Base-by-base conservation (phyloP, 2,329 filamentous ascomycete species). In the Coniella vitis region DNA sequence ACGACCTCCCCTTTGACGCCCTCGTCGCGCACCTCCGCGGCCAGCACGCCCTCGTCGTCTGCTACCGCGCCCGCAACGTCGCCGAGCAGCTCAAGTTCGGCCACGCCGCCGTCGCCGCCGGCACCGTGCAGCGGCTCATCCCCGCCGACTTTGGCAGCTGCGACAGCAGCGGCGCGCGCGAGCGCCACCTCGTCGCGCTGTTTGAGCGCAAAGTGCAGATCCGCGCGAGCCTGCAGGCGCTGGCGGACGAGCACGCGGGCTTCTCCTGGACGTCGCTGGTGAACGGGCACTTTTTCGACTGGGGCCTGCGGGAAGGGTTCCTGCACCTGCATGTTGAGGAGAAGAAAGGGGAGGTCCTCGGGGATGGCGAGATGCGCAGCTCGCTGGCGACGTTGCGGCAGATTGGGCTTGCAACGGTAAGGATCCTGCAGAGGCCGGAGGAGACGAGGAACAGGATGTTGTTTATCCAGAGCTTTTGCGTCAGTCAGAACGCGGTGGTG, bases 141-240 rank as follows among this genome's bases (percentile, higher is more conserved):
- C 67, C 67, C 20, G 66, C 68, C 49, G 67, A 70, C 58, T 70
- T 64, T 49, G 68, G 68, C 45, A 68, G 65, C 58, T 65, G 63
- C 38, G 67, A 70, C 54, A 61, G 66, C 36, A 60, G 58, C 47
- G 64, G 59, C 51, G 32, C 51, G 43, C 56, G 58, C 16, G 66
- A 66, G 7, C 58, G 60, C 48, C 58, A 64, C 56, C 61, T 70
- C 34, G 63, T 69, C 10, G 60, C 59, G 20, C 57, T 69, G 19
- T 70, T 66, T 41, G 58, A 60, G 39, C 52, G 58, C 37, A 69
- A 69, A 55, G 58, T 61, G 22, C 52, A 49, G 34, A 63, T 69
- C 36, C 65, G 64, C 3, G 56, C 56, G 42, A 56, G 55, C 21
- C 55, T 67, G 14, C 59, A 63, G 54, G 45, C 52, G 17, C 56